Evolutionary conservation across 2,329 filamentous ascomycete species (phyloP).

Genomic region (Colletotrichum endophyticum): DNA sequence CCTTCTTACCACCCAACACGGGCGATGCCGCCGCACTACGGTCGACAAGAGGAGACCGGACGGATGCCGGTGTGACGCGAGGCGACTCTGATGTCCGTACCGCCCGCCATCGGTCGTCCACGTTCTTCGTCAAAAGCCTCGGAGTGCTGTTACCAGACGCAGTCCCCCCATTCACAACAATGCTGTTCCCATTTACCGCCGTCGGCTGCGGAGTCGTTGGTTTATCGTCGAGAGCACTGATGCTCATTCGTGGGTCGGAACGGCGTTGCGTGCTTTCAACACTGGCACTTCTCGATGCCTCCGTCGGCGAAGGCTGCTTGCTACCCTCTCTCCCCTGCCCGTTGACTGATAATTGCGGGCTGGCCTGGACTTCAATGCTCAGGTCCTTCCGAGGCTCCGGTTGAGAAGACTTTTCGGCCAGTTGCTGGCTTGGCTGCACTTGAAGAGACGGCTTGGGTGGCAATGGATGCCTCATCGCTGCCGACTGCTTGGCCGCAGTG

Average conservation of each 20-base stretch:
- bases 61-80: background rate
- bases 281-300: background rate
- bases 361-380: background rate
- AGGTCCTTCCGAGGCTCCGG: background rate
- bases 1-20: background rate
- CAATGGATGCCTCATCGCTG: background rate
- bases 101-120: conserved; percentile 15
- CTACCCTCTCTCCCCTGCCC: background rate
- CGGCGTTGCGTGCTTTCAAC: background rate
- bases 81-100: conserved; percentile 16
- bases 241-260: conserved; percentile 15
- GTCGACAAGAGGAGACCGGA: background rate
- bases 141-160: conserved; percentile 2
- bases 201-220: background rate
- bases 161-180: background rate
- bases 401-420: background rate
- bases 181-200: background rate
- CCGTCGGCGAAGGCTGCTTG: background rate
- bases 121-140: background rate
- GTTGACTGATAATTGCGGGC: background rate
- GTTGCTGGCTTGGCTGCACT: background rate
- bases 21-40: conserved; percentile 7
- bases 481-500: background rate
- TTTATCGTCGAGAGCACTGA: background rate
- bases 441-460: background rate